Conservation (phyloP, 257 asterid species). For the Handroanthus guayacan region DNA sequence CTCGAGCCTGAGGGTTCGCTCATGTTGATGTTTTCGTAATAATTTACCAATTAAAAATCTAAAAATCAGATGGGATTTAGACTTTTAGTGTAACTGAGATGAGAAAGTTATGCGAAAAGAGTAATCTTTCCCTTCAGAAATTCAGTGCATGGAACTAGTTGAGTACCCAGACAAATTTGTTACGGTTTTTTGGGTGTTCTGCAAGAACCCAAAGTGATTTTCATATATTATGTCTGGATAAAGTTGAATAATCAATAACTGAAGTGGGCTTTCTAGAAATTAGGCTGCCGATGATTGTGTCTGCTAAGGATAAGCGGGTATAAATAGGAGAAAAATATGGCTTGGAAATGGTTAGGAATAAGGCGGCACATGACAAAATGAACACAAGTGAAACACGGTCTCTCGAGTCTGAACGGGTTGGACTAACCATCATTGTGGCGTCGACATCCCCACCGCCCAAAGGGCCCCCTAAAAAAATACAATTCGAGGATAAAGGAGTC, state of each 20-base stretch:
- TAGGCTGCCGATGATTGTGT: constrained; percentile 15
- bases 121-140: neutral
- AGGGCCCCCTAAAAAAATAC: neutral
- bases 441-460: neutral
- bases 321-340: constrained; percentile 33
- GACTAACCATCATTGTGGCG: neutral
- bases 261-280: neutral
- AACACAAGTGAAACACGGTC: neutral
- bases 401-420: neutral
- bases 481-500: neutral
- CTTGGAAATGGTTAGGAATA: neutral
- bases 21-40: constrained; percentile 28
- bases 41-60: neutral
- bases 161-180: too few species aligned
- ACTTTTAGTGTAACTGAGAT: neutral
- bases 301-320: constrained; percentile 2
- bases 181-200: too few species aligned
- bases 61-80: neutral
- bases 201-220: neutral
- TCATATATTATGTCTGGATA: neutral
- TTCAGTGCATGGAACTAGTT: neutral
- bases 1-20: constrained; percentile 14
- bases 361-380: constrained; percentile 17
- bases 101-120: too few species aligned
- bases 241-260: neutral